A percentile compares a stretch with the other conserved stretches of the same genome.
Conservation (phyloP, 331 rosid genomes). For the Arachis monticola region DNA sequence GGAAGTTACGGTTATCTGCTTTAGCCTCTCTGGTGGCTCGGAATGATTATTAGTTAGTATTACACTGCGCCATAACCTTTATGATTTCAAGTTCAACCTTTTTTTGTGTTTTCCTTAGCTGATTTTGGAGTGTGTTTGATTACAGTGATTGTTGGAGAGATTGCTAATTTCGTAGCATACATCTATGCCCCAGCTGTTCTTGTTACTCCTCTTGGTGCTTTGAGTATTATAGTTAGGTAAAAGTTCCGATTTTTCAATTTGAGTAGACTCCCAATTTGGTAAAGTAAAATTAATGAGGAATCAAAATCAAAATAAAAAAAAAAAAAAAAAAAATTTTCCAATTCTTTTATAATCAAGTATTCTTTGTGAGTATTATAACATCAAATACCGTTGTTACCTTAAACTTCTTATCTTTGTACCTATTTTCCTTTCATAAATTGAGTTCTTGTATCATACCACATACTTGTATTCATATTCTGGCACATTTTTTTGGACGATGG, state of each 20-base stretch:
- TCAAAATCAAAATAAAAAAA: no score
- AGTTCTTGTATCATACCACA: no score
- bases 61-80: neutral
- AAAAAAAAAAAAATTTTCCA: no score
- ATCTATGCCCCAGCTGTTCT: slow-evolving; percentile 88
- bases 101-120: neutral
- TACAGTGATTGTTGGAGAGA: slow-evolving; percentile 89
- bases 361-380: no score
- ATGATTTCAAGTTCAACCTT: neutral
- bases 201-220: slow-evolving; percentile 96
- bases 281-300: no score
- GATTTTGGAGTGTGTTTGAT: neutral
- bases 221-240: slow-evolving; percentile 96
- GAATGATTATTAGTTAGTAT: slow-evolving; percentile 74
- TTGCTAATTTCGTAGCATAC: slow-evolving; percentile 86
- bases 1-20: slow-evolving; percentile 94
- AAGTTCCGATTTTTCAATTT: neutral
- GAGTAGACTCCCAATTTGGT: no score
- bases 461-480: no score
- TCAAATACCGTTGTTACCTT: no score
- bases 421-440: neutral
- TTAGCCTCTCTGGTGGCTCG: slow-evolving; percentile 70
- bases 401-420: neutral
- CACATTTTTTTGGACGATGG: no score
- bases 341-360: no score